These are phyloP conservation scores for Lepraria neglecta DNA, from an alignment of 495 filamentous ascomycete genomes.

Conservation along the genomic window DNA sequence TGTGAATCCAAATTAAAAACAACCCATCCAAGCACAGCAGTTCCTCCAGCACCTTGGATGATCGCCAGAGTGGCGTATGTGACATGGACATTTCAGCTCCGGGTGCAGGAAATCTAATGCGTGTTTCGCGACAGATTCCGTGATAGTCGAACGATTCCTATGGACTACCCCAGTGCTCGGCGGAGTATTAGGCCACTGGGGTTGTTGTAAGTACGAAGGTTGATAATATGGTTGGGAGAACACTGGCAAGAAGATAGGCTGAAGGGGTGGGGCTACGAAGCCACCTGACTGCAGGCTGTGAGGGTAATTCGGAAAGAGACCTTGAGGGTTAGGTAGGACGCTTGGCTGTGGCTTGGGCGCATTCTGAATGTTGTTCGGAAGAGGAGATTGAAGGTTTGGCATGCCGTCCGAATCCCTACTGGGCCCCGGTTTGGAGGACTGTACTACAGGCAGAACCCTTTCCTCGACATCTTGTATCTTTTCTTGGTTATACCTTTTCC, in stretches of 20 bases:
- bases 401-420: neutral
- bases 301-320: neutral
- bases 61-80: neutral
- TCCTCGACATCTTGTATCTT: neutral
- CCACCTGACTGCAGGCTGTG: neutral
- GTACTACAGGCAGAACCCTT: neutral
- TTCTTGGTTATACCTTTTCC: neutral
- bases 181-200: neutral
- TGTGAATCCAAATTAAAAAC: neutral
- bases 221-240: neutral
- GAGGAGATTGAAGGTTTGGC: no score
- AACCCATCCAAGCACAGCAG: neutral
- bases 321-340: no score
- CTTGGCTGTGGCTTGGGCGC: no score
- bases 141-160: neutral
- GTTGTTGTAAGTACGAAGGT: neutral
- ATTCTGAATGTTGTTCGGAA: no score
- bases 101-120: neutral
- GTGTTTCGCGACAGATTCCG: neutral
- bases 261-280: neutral
- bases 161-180: neutral
- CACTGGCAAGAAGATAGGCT: neutral
- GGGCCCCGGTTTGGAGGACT: neutral
- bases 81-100: neutral
- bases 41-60: neutral